Evolutionary conservation across 495 filamentous ascomycete species (phyloP).

Genomic region (Hypoxylon lenormandii): DNA sequence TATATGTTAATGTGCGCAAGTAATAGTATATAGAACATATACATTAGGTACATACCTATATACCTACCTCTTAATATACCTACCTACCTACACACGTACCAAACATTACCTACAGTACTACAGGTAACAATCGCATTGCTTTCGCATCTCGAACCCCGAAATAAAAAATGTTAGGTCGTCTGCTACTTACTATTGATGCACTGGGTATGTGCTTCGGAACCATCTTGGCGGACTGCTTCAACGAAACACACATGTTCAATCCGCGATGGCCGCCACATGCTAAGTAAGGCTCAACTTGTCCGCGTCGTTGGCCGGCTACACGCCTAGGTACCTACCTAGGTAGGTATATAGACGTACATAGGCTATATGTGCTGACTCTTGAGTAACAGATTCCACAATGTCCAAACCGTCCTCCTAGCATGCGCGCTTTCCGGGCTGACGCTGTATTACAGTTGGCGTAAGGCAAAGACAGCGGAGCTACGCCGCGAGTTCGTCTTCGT

Average conservation of each 20-base stretch:
- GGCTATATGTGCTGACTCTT: neutral
- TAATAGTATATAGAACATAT: no score
- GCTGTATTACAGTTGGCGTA: constrained; percentile 63
- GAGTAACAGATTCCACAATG: constrained; percentile 69
- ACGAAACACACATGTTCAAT: constrained; percentile 67
- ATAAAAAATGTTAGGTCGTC: constrained; percentile 54
- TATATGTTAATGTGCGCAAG: no score
- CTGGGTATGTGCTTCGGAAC: constrained; percentile 57
- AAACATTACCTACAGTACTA: no score
- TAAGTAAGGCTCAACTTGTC: constrained; percentile 48
- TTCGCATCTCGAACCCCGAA: neutral
- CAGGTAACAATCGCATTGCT: no score
- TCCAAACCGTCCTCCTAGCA: constrained; percentile 66
- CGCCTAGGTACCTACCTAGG: neutral
- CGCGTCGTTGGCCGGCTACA: neutral
- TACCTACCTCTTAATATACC: neutral
- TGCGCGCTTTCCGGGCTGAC: constrained; percentile 59
- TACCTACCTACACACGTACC: constrained; percentile 2
- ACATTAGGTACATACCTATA: neutral
- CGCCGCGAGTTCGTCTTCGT: constrained; percentile 52
- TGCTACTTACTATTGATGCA: constrained; percentile 60
- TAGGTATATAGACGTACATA: neutral
- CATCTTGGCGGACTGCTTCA: constrained; percentile 61
- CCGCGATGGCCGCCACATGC: constrained; percentile 68
- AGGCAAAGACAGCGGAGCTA: constrained; percentile 34